phyloP scores from a whole-genome alignment of 169 alveolate genomes.

The Plasmodium gallinaceum region DNA sequence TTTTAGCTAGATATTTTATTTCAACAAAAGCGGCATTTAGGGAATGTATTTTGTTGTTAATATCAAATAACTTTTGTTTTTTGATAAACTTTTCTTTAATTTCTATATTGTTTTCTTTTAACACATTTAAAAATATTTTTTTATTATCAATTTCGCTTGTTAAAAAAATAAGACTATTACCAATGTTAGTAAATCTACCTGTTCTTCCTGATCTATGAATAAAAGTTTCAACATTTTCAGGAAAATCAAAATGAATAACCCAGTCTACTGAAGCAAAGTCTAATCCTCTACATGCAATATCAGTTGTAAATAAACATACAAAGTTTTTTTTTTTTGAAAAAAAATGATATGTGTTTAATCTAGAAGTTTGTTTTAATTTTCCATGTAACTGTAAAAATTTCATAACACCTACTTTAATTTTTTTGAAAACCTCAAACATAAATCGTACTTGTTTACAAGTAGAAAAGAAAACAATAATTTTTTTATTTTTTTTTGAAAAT shows the following conservation, averaged over 20 bases:
- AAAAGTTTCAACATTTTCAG: constrained; percentile 96
- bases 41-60: constrained; percentile 61
- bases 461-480: constrained; percentile 93
- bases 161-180: constrained; percentile 85
- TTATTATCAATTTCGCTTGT: constrained; percentile 72
- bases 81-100: constrained; percentile 64
- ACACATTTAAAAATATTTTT: constrained; percentile 45
- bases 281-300: constrained; percentile 99
- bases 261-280: constrained; percentile 98
- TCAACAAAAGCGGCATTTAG: constrained; percentile 76
- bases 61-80: constrained; percentile 63
- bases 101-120: constrained; percentile 59
- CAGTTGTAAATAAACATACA: constrained; percentile 93
- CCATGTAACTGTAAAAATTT: constrained; percentile 94
- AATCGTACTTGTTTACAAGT: constrained; percentile 96
- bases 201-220: constrained; percentile 99
- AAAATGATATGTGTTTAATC: constrained; percentile 72
- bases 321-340: constrained; percentile 63
- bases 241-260: constrained; percentile 98
- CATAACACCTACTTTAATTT: constrained; percentile 89
- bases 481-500: constrained; percentile 90
- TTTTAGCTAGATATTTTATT: constrained; percentile 64
- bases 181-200: constrained; percentile 95
- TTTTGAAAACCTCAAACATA: constrained; percentile 92
- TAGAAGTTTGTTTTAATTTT: constrained; percentile 89